These are phyloP conservation scores for Crucibulum laeve DNA, from an alignment of 768 basidiomycete species.

Conservation along the genomic window DNA sequence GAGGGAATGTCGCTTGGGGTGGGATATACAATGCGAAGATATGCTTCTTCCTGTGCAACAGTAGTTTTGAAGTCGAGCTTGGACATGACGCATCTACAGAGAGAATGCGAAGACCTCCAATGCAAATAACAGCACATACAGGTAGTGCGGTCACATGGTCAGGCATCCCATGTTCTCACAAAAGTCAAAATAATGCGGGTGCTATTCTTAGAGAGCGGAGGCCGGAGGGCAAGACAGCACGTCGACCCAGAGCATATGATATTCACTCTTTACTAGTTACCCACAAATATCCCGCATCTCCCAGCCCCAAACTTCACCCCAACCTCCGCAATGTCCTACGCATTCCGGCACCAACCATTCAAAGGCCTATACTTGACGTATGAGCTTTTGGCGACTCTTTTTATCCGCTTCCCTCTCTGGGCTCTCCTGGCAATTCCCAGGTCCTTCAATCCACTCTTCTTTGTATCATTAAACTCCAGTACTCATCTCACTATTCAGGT, in stretches of 20 bases:
- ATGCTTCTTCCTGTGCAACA: slow-evolving; percentile 65
- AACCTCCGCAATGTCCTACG: slow-evolving; percentile 19
- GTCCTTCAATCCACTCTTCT: slow-evolving; percentile 15
- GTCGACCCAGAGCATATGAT: no score
- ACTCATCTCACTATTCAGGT: slow-evolving; percentile 16
- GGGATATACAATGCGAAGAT: slow-evolving; percentile 64
- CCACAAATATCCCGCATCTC: background rate
- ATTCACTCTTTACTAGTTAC: no score
- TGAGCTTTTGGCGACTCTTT: slow-evolving; percentile 30
- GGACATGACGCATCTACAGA: slow-evolving; percentile 18
- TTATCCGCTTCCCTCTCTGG: slow-evolving; percentile 48
- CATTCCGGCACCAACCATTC: slow-evolving; percentile 41
- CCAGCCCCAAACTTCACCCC: background rate
- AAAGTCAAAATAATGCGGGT: no score
- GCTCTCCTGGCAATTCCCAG: slow-evolving; percentile 30
- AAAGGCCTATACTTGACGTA: slow-evolving; percentile 45
- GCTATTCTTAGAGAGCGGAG: no score
- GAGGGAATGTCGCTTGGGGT: slow-evolving; percentile 76
- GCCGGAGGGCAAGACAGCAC: no score
- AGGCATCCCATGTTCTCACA: no score
- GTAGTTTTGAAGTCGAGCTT: slow-evolving; percentile 48
- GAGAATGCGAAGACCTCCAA: no score
- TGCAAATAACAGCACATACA: no score
- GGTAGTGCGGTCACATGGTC: no score
- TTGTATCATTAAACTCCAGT: background rate